Evolutionary conservation across 2,329 filamentous ascomycete genomes (phyloP).

Genomic region (Amylocarpus encephaloides): DNA sequence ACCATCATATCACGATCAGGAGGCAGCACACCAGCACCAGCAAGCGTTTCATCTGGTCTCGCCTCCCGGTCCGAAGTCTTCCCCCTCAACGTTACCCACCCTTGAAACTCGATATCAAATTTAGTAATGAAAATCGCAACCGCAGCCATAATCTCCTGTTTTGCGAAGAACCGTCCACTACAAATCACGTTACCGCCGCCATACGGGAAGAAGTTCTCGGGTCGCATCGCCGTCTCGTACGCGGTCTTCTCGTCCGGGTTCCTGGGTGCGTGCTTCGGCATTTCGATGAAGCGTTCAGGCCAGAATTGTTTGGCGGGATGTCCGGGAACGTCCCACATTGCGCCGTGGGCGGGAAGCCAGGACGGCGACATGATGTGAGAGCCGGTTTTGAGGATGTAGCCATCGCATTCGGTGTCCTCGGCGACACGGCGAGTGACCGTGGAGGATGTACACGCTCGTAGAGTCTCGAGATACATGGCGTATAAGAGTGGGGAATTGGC

Average conservation of each 20-base stretch:
- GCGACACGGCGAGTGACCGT: conserved; percentile 8
- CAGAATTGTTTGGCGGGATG: conserved; percentile 14
- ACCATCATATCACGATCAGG: conserved; percentile 13
- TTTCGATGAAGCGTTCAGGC: conserved; percentile 18
- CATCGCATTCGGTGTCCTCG: conserved; percentile 11
- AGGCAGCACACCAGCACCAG: conserved; percentile 11
- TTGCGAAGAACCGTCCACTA: conserved; percentile 18
- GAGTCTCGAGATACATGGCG: conserved; percentile 13
- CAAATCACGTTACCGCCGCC: conserved; percentile 16
- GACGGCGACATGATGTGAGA: conserved; percentile 11
- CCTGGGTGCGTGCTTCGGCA: conserved; percentile 11
- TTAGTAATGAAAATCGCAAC: conserved; percentile 13
- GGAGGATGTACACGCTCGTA: conserved; percentile 11
- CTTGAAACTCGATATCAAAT: conserved; percentile 13
- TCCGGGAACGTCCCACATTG: conserved; percentile 13
- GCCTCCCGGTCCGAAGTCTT: conserved; percentile 6
- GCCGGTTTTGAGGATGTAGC: conserved; percentile 15
- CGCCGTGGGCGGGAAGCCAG: conserved; percentile 10
- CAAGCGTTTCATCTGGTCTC: conserved; percentile 4
- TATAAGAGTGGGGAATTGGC: conserved; percentile 8
- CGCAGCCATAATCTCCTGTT: conserved; percentile 15
- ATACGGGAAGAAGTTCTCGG: conserved; percentile 14
- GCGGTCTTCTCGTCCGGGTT: conserved; percentile 10
- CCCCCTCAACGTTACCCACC: conserved; percentile 4
- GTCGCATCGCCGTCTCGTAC: conserved; percentile 12